Conservation (phyloP, 176 grass and related monocot genomes). For the Bolboschoenus planiculmis region DNA sequence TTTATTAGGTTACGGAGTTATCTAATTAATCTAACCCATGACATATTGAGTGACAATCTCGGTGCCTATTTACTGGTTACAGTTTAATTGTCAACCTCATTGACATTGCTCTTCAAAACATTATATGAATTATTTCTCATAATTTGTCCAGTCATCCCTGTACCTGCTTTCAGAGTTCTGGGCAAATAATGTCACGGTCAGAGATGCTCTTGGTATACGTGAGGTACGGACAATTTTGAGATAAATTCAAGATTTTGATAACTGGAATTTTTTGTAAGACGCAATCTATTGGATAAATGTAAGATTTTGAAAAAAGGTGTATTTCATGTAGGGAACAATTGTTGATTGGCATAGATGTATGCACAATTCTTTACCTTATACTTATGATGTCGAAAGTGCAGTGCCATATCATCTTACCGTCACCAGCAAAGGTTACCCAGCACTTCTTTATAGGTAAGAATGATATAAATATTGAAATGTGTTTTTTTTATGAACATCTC, state of each 20-base stretch:
- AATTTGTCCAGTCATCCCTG: conserved; percentile 21
- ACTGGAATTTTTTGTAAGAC: neutral
- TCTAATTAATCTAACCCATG: neutral
- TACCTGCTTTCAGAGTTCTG: conserved; percentile 47
- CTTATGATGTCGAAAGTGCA: conserved; percentile 26
- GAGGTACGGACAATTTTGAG: conserved; percentile 5
- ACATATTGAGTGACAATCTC: neutral
- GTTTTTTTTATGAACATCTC: neutral
- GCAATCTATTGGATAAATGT: neutral
- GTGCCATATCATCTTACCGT: conserved; percentile 35
- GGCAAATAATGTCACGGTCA: conserved; percentile 45
- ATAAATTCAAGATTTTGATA: neutral
- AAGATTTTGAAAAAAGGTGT: neutral
- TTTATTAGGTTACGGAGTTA: too few species aligned
- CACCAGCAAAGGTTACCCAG: conserved; percentile 45
- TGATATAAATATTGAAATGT: neutral
- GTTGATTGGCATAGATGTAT: conserved; percentile 34
- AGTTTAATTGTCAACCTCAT: neutral
- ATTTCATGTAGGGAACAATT: conserved; percentile 26
- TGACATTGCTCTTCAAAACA: neutral
- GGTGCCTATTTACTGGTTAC: neutral
- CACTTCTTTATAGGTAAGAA: conserved; percentile 46
- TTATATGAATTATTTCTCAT: neutral
- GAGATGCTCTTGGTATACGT: conserved; percentile 39
- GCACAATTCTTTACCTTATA: neutral